Evolutionary conservation across 352 stramenopile genomes (phyloP).

Genomic region (Pythium guiyangense): DNA sequence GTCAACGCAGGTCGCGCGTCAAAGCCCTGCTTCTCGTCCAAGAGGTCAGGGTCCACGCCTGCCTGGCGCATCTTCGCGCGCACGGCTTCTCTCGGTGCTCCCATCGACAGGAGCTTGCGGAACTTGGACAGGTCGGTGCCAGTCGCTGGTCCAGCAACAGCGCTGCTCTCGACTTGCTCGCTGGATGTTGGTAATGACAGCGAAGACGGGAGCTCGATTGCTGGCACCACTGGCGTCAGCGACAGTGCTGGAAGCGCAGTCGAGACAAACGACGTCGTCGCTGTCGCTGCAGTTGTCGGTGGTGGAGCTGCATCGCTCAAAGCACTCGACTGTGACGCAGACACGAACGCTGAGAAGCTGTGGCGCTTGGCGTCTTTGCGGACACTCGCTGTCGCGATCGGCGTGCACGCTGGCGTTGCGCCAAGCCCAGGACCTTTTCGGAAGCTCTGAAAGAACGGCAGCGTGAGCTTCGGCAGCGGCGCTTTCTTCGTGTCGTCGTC

Average conservation of each 20-base stretch:
- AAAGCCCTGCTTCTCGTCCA: slow-evolving; percentile 40
- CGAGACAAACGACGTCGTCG: neutral
- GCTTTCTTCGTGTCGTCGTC: slow-evolving; percentile 1
- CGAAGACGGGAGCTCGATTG: slow-evolving; percentile 1
- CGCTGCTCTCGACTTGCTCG: neutral
- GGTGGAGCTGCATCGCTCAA: neutral
- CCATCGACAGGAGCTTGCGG: slow-evolving; percentile 91
- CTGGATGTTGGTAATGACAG: too few species aligned
- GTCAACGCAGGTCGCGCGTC: slow-evolving; percentile 52
- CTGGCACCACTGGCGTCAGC: slow-evolving; percentile 11
- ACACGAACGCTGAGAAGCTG: slow-evolving; percentile 44
- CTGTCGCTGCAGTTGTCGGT: too few species aligned
- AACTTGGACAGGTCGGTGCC: slow-evolving; percentile 65
- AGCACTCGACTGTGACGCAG: slow-evolving; percentile 14
- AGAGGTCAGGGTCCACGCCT: slow-evolving; percentile 46
- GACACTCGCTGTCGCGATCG: slow-evolving; percentile 64
- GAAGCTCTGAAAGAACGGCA: slow-evolving; percentile 72
- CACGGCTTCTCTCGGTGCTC: slow-evolving; percentile 65
- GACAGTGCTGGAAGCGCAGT: slow-evolving; percentile 19
- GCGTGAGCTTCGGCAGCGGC: slow-evolving; percentile 35
- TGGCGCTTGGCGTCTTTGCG: slow-evolving; percentile 62
- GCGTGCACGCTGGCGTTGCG: slow-evolving; percentile 55
- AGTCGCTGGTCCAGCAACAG: neutral
- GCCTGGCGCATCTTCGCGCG: slow-evolving; percentile 67
- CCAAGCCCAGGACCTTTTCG: slow-evolving; percentile 48